phyloP scores from a whole-genome alignment of 352 stramenopile species.

The Aphanomyces euteiches region DNA sequence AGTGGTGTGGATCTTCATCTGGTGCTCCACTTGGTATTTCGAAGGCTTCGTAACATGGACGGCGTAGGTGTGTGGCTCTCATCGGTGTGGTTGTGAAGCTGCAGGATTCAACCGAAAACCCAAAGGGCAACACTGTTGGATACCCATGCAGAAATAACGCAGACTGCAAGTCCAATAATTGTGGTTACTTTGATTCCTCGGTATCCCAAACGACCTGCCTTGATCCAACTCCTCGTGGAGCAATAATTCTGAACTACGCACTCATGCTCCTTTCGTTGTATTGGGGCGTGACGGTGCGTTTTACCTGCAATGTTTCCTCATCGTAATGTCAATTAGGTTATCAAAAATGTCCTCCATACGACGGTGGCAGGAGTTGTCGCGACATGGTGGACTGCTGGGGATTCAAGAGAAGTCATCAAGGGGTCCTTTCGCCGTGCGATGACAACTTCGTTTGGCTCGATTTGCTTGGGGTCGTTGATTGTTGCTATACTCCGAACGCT shows the following conservation, averaged over 20 bases:
- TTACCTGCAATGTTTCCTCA: neutral
- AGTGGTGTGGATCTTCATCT: constrained; percentile 71
- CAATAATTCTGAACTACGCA: neutral
- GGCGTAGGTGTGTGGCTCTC: neutral
- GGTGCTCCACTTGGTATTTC: constrained; percentile 46
- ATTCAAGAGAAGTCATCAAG: constrained; percentile 25
- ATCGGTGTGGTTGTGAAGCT: neutral
- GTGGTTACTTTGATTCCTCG: too few species aligned
- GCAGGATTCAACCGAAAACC: neutral
- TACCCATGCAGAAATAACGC: too few species aligned
- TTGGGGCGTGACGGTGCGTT: constrained; percentile 60
- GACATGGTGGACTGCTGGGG: constrained; percentile 69
- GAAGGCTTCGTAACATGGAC: constrained; percentile 39
- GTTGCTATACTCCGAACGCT: constrained; percentile 71
- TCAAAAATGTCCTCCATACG: constrained; percentile 75
- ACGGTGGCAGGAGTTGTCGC: constrained; percentile 77
- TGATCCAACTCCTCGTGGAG: neutral
- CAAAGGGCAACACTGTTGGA: neutral
- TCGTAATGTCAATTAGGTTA: neutral
- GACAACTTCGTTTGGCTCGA: constrained; percentile 83
- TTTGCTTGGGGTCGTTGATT: constrained; percentile 78
- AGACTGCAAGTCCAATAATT: too few species aligned
- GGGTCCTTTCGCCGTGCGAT: constrained; percentile 51
- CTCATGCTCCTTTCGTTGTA: constrained; percentile 69
- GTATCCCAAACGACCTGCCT: neutral